Base-by-base conservation (phyloP, 1,284 basidiomycete species). In the Naganishia sp. region DNA sequence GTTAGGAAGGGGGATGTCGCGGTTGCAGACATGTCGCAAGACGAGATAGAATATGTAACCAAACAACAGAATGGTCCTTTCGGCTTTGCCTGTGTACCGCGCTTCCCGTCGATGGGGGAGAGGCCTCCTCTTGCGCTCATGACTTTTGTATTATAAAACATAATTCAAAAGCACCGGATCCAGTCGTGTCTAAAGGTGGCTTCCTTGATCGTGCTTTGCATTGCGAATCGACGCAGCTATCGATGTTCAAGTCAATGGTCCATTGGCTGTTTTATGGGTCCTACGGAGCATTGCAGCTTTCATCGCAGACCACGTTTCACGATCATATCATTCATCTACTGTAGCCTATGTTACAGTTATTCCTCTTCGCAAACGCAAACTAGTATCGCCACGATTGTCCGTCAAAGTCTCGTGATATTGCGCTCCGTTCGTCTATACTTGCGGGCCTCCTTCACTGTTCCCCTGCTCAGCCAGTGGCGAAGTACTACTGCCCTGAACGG, bases 141-240 rank as follows among this genome's bases (percentile, higher is more conserved):
- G 61, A 63, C 61, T 53, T 54, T 63, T 63, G 61, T 61, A 61
- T 61, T 61, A 61, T 61, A 61, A 63, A 47, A 62, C 61, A 53
- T 63, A 53, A 53, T 63, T 54, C 50, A 52, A 54, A 54, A 53
- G 61, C 18, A 45, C 39, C 46, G 13, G 28, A 10, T 39, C n/a
- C 49, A 13, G 49, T 28, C 7, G 13, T 13, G 35, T 13, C 7
- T 39, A 2, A 2, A 10, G 35, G 13, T 39, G 35, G 35, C 35
- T 39, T 39, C 13, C 32, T 39, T 39, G 4, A 39, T 39, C 7
- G 49, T 50, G 25, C 49, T 23, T 28, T 28, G 28, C 28, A 28
- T 28, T 5, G 28, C 28, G 28, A 28, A 28, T 28, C 28, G 28
- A 28, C 28, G 28, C 28, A 28, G 28, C 28, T 28, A 28, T 28